Evolutionary conservation across 2,329 filamentous ascomycete species (phyloP).

Genomic region (Diplocarpon rosae): DNA sequence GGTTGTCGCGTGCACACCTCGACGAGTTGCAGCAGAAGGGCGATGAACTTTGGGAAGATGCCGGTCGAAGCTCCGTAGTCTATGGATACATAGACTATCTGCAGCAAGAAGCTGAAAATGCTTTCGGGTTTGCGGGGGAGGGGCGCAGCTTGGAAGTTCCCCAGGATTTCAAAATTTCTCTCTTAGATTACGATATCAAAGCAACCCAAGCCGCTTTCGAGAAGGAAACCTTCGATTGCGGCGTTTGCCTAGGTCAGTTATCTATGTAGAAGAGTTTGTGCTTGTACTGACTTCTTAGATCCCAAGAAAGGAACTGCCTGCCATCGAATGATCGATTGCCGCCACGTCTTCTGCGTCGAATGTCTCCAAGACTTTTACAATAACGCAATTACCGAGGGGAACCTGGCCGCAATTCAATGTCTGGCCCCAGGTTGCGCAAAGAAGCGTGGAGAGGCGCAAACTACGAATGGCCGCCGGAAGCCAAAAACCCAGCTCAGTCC

Average conservation of each 20-base stretch:
- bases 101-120: constrained; percentile 45
- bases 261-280: too few species aligned
- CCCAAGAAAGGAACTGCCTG: constrained; percentile 80
- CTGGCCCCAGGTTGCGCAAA: constrained; percentile 69
- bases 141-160: constrained; percentile 41
- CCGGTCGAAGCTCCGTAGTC: constrained; percentile 46
- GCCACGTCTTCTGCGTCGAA: constrained; percentile 81
- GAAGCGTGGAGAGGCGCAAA: constrained; percentile 32
- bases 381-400: constrained; percentile 74
- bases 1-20: constrained; percentile 42
- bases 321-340: constrained; percentile 72
- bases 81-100: constrained; percentile 55
- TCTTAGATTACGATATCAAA: constrained; percentile 69
- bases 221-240: constrained; percentile 76
- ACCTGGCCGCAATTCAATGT: constrained; percentile 70
- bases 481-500: constrained; percentile 62
- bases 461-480: constrained; percentile 40
- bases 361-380: constrained; percentile 89
- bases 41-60: constrained; percentile 48
- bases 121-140: constrained; percentile 45
- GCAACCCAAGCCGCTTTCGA: constrained; percentile 68
- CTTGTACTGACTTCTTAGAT: constrained; percentile 35
- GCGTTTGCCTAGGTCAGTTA: constrained; percentile 53
- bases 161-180: constrained; percentile 51
- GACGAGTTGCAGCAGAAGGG: constrained; percentile 40